phyloP scores from a whole-genome alignment of 2,329 filamentous ascomycete species.

The Ustulina deusta region DNA sequence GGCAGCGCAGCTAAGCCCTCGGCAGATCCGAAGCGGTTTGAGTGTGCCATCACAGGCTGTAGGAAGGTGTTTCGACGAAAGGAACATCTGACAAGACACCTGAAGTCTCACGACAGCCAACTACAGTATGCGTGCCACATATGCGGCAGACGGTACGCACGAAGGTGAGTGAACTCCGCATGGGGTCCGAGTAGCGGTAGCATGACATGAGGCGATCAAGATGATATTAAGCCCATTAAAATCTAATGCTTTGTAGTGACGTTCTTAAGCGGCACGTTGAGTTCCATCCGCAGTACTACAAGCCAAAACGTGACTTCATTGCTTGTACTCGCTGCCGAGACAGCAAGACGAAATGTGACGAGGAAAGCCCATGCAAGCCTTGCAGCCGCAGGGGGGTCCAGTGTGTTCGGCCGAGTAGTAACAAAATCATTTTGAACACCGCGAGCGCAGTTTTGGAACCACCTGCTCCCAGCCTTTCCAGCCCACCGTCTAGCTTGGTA shows the following conservation, averaged over 20 bases:
- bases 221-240: conserved; percentile 4
- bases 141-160: conserved; percentile 45
- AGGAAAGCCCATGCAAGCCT: conserved; percentile 40
- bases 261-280: conserved; percentile 46
- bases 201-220: background rate
- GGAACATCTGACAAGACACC: conserved; percentile 47
- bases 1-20: conserved; percentile 32
- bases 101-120: conserved; percentile 43
- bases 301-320: conserved; percentile 35
- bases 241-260: conserved; percentile 37
- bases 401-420: conserved; percentile 35
- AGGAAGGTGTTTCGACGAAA: conserved; percentile 45
- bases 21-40: conserved; percentile 35
- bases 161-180: conserved; percentile 39
- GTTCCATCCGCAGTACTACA: conserved; percentile 38
- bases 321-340: conserved; percentile 41
- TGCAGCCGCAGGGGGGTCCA: conserved; percentile 38
- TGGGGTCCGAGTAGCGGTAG: no score
- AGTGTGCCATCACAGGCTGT: conserved; percentile 42
- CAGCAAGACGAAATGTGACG: conserved; percentile 43
- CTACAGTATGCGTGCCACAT: conserved; percentile 45
- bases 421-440: conserved; percentile 1
- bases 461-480: background rate
- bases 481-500: conserved; percentile 3
- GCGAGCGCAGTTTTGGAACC: conserved; percentile 1